Percentiles rank a stretch among this genome's conserved stretches.
phyloP scores from a whole-genome alignment of 2,329 filamentous ascomycete genomes.

The Monilinia fructigena region DNA sequence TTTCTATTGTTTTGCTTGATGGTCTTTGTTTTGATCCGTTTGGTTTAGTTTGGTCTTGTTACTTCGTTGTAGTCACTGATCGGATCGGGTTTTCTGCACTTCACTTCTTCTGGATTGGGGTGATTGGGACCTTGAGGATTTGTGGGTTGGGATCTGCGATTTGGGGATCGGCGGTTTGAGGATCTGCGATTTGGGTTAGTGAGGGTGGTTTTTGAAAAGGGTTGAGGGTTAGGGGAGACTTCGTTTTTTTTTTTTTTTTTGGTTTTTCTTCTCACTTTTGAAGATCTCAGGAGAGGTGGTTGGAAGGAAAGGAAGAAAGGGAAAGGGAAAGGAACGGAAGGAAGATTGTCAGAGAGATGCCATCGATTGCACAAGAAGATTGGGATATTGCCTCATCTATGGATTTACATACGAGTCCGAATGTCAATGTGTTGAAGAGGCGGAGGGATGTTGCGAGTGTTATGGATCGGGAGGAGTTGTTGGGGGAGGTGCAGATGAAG shows the following conservation, averaged over 20 bases:
- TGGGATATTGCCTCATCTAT: conserved; percentile 18
- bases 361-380: conserved; percentile 33
- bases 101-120: too few relatives aligned
- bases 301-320: too few relatives aligned
- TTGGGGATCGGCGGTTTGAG: neutral
- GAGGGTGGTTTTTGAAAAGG: too few relatives aligned
- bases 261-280: too few relatives aligned
- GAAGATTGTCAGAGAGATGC: conserved; percentile 26
- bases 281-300: too few relatives aligned
- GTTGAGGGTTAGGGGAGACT: too few relatives aligned
- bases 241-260: too few relatives aligned
- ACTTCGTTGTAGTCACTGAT: neutral
- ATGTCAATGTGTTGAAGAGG: conserved; percentile 28
- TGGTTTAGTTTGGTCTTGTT: neutral
- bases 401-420: conserved; percentile 8
- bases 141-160: neutral
- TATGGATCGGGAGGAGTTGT: neutral
- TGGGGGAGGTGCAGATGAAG: conserved; percentile 23
- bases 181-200: neutral
- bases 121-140: too few relatives aligned
- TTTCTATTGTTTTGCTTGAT: too few relatives aligned
- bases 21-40: too few relatives aligned
- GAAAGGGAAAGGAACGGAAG: too few relatives aligned
- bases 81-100: too few relatives aligned
- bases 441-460: conserved; percentile 29